Conservation (phyloP, 129 eudicot species). For the Silybum marianum region DNA sequence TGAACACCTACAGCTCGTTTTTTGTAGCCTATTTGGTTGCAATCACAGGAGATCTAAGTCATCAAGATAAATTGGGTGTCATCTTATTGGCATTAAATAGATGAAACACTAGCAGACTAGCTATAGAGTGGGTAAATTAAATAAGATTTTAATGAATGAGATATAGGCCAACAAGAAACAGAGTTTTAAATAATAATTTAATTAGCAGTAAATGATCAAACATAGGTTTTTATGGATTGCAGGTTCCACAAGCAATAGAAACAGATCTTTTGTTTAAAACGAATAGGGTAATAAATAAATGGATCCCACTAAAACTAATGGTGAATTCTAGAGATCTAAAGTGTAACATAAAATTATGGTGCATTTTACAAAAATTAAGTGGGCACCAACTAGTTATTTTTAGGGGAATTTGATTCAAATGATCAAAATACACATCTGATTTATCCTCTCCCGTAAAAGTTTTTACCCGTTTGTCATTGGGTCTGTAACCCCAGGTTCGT, state of each 20-base stretch:
- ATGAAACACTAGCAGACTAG: constrained; percentile 12
- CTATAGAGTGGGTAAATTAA: constrained; percentile 13
- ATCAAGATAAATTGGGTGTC: neutral
- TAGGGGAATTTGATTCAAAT: neutral
- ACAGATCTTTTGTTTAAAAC: neutral
- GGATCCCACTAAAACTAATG: constrained; percentile 27
- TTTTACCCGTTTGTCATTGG: too few species aligned
- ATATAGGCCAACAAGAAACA: constrained; percentile 21
- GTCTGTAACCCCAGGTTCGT: too few species aligned
- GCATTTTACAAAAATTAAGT: neutral
- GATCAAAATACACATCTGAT: too few species aligned
- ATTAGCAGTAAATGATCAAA: constrained; percentile 23
- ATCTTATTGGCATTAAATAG: constrained; percentile 17
- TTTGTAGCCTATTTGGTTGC: neutral
- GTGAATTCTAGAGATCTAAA: constrained; percentile 2
- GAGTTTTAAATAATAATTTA: neutral
- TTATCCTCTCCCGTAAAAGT: too few species aligned
- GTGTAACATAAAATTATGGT: constrained; percentile 4
- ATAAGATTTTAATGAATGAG: constrained; percentile 12
- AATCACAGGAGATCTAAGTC: neutral
- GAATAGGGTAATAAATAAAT: constrained; percentile 1
- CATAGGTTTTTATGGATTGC: neutral
- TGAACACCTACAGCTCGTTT: neutral
- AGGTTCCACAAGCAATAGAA: constrained; percentile 11
- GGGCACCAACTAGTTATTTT: neutral